phyloP scores from a whole-genome alignment of 2,329 filamentous ascomycete genomes.

The Monascus ruber region DNA sequence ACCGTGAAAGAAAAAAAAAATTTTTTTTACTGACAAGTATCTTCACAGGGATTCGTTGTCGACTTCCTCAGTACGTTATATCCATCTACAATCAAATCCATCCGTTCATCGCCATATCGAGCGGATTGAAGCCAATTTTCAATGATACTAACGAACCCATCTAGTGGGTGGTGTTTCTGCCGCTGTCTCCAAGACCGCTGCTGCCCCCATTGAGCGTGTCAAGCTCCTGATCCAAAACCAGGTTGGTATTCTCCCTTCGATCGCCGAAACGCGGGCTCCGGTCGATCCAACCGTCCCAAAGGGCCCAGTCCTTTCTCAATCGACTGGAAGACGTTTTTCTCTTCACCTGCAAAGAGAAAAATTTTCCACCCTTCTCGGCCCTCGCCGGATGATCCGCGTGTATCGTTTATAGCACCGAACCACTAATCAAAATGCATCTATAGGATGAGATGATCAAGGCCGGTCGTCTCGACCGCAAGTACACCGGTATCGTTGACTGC shows the following conservation, averaged over 20 bases:
- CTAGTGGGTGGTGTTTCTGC: slow-evolving; percentile 99
- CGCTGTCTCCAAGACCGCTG: slow-evolving; percentile 99
- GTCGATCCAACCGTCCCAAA: not conserved
- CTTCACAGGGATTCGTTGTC: slow-evolving; percentile 71
- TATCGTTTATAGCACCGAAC: not conserved
- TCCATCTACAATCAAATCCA: not conserved
- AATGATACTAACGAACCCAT: slow-evolving; percentile 33
- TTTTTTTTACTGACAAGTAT: slow-evolving; percentile 1
- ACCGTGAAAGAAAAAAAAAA: too few species aligned
- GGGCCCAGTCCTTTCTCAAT: not conserved
- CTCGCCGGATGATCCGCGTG: not conserved
- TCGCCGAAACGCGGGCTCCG: too few species aligned
- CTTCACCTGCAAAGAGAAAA: slow-evolving; percentile 1
- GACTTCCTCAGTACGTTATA: slow-evolving; percentile 92
- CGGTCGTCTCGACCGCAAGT: slow-evolving; percentile 96
- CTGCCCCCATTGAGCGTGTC: slow-evolving; percentile 99
- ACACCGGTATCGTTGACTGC: slow-evolving; percentile 87
- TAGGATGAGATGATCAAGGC: slow-evolving; percentile 99
- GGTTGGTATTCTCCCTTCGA: slow-evolving; percentile 48
- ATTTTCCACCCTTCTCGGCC: slow-evolving; percentile 2
- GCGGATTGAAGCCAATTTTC: not conserved
- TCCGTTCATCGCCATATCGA: slow-evolving; percentile 1
- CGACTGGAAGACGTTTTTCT: not conserved
- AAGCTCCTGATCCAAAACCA: slow-evolving; percentile 99
- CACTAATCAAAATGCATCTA: slow-evolving; percentile 8